Evolutionary conservation across 257 asterid genomes (phyloP).

Genomic region (Prunella vulgaris): DNA sequence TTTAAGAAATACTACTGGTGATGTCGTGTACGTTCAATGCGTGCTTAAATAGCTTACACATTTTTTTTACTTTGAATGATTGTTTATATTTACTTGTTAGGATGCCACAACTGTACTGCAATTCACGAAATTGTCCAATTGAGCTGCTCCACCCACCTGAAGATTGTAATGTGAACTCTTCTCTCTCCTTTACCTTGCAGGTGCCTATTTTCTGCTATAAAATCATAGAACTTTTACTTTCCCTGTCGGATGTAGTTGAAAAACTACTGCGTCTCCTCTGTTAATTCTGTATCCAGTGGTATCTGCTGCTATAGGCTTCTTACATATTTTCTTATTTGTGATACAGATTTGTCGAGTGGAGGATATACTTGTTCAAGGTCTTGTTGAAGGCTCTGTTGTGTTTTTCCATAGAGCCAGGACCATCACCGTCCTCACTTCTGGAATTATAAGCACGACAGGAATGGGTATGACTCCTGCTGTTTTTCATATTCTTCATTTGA

Average conservation of each 20-base stretch:
- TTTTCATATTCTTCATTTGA: conserved; percentile 6
- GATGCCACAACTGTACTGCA: conserved; percentile 71
- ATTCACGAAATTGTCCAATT: conserved; percentile 57
- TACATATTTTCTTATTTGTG: not conserved
- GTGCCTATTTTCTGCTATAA: conserved; percentile 34
- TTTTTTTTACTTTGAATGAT: conserved; percentile 4
- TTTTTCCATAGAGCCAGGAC: conserved; percentile 92
- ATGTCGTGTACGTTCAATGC: conserved; percentile 62
- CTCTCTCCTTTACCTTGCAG: conserved; percentile 95
- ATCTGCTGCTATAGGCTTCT: conserved; percentile 6
- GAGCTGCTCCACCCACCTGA: conserved; percentile 98
- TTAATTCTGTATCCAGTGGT: not conserved
- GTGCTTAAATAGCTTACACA: not conserved
- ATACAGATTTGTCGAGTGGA: conserved; percentile 94
- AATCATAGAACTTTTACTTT: conserved; percentile 1
- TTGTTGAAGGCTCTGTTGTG: conserved; percentile 93
- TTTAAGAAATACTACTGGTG: conserved; percentile 56
- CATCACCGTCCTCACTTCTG: conserved; percentile 60
- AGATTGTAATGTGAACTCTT: conserved; percentile 96
- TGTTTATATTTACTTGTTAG: conserved; percentile 39
- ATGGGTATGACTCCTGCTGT: conserved; percentile 55
- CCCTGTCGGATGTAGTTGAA: not conserved
- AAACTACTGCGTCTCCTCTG: conserved; percentile 6
- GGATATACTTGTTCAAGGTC: conserved; percentile 90
- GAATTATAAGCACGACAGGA: conserved; percentile 84